Conservation (phyloP, 306 rosid species). For the Vigna mungo region DNA sequence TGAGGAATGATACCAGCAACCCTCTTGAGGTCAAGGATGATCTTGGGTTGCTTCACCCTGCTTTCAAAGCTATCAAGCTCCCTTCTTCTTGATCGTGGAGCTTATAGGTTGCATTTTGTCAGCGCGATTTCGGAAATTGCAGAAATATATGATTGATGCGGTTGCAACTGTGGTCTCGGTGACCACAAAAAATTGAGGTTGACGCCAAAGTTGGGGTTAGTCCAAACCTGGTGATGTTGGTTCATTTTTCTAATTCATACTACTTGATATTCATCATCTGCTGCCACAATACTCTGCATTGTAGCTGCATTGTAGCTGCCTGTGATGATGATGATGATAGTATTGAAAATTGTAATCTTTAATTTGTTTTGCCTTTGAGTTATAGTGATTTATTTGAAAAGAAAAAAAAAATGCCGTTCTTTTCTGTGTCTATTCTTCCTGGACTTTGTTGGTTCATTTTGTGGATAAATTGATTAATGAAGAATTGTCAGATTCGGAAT, state of each 20-base stretch:
- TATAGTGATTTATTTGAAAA: slow-evolving; percentile 34
- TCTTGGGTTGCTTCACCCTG: slow-evolving; percentile 81
- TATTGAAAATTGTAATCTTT: slow-evolving; percentile 39
- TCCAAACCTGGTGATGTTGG: neutral
- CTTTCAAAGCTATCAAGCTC: slow-evolving; percentile 69
- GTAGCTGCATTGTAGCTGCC: slow-evolving; percentile 11
- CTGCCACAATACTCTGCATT: slow-evolving; percentile 20
- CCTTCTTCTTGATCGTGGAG: slow-evolving; percentile 43
- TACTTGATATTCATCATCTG: slow-evolving; percentile 17
- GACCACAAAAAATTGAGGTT: neutral
- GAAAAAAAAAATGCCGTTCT: slow-evolving; percentile 10
- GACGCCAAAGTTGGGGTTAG: neutral
- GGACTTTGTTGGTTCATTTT: neutral
- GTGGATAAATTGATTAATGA: slow-evolving; percentile 20
- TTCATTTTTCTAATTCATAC: slow-evolving; percentile 5
- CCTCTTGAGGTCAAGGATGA: slow-evolving; percentile 74
- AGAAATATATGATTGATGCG: neutral
- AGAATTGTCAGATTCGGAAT: neutral
- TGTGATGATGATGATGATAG: slow-evolving; percentile 10
- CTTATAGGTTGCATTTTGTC: neutral
- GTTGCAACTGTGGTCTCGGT: neutral
- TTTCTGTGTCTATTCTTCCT: slow-evolving; percentile 5
- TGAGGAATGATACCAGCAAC: slow-evolving; percentile 66
- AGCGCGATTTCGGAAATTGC: neutral
- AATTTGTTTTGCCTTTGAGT: slow-evolving; percentile 34